phyloP scores from a whole-genome alignment of 2,329 filamentous ascomycete species.

The Sporothrix curviconia region DNA sequence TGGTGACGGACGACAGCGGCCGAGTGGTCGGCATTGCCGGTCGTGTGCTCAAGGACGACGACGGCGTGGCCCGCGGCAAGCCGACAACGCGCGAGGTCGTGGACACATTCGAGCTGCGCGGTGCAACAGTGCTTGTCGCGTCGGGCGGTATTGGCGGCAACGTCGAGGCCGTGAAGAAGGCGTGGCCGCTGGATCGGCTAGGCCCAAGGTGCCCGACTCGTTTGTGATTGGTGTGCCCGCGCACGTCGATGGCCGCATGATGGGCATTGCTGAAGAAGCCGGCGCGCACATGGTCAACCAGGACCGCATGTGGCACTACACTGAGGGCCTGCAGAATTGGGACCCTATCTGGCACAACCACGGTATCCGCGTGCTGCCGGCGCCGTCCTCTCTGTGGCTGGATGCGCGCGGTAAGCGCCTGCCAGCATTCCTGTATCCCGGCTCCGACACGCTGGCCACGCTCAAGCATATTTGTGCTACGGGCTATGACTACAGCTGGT shows the following conservation, averaged over 20 bases:
- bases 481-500: slow-evolving; percentile 59
- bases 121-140: slow-evolving; percentile 47
- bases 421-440: slow-evolving; percentile 50
- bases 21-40: slow-evolving; percentile 48
- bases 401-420: slow-evolving; percentile 54
- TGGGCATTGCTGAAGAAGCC: slow-evolving; percentile 45
- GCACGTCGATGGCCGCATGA: slow-evolving; percentile 59
- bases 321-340: slow-evolving; percentile 57
- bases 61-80: slow-evolving; percentile 41
- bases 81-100: slow-evolving; percentile 43
- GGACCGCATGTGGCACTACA: slow-evolving; percentile 62
- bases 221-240: slow-evolving; percentile 57
- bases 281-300: slow-evolving; percentile 53
- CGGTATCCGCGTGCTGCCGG: slow-evolving; percentile 54
- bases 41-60: slow-evolving; percentile 45
- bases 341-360: slow-evolving; percentile 55
- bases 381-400: slow-evolving; percentile 56
- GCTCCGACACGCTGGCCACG: slow-evolving; percentile 51
- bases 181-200: slow-evolving; percentile 52
- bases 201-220: slow-evolving; percentile 49
- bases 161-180: slow-evolving; percentile 51
- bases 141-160: slow-evolving; percentile 57
- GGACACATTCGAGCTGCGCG: slow-evolving; percentile 47
- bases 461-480: slow-evolving; percentile 54
- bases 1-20: slow-evolving; percentile 46